Evolutionary conservation across 2,329 filamentous ascomycete species (phyloP).

Genomic region (Diaporthe destruens): DNA sequence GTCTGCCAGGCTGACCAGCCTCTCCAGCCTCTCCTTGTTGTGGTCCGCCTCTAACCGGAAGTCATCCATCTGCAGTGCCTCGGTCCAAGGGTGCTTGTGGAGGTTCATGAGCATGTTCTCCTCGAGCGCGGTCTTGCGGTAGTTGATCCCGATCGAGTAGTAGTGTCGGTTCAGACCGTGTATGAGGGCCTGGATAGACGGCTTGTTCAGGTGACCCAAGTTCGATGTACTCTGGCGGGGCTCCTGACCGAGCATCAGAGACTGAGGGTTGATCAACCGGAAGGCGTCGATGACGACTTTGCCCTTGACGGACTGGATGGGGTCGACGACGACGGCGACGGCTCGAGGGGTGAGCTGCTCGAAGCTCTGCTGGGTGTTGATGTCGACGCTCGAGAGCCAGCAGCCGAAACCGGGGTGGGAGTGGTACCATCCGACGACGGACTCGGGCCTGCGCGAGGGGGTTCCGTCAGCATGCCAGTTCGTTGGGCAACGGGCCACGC

Average conservation of each 20-base stretch:
- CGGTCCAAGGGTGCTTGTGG: conserved; percentile 99
- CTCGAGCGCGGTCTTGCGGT: conserved; percentile 95
- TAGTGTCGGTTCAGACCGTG: conserved; percentile 98
- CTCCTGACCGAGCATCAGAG: conserved; percentile 97
- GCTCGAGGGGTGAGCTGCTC: conserved; percentile 97
- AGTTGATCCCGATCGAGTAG: conserved; percentile 99
- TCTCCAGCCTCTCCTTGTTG: conserved; percentile 90
- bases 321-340: conserved; percentile 97
- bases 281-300: conserved; percentile 99
- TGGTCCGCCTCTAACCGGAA: conserved; percentile 86
- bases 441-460: conserved; percentile 78
- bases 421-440: conserved; percentile 99
- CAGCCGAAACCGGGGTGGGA: conserved; percentile 99
- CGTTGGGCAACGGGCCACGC: too few species aligned
- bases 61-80: conserved; percentile 96
- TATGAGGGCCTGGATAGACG: conserved; percentile 98
- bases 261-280: conserved; percentile 97
- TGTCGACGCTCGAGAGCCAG: conserved; percentile 98
- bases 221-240: conserved; percentile 98
- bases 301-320: conserved; percentile 99
- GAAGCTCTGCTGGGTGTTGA: conserved; percentile 99
- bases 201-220: conserved; percentile 97
- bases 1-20: conserved; percentile 89
- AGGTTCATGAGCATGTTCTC: conserved; percentile 99
- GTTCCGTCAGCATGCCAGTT: neutral